Percentiles rank a stretch among this genome's conserved stretches.
These are phyloP conservation scores for Rostrohypoxylon terebratum DNA, from an alignment of 495 filamentous ascomycete genomes.

Conservation along the genomic window DNA sequence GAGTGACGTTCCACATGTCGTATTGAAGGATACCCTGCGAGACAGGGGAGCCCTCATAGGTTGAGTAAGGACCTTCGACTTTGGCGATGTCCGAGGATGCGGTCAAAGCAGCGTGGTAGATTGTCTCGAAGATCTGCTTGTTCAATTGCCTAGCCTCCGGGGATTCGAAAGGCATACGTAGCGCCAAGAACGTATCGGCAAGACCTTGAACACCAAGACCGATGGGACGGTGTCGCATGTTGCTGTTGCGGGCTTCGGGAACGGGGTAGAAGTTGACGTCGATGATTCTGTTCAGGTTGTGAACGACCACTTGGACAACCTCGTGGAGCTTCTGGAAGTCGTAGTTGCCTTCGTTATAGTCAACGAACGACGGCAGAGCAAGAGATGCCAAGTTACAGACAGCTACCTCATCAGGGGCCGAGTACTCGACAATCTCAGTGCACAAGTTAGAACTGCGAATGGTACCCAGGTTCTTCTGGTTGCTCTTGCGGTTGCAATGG, in stretches of 20 bases:
- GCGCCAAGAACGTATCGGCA: constrained; percentile 97
- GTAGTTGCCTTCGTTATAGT: constrained; percentile 81
- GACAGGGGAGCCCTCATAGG: constrained; percentile 92
- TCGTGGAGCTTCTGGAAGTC: constrained; percentile 97
- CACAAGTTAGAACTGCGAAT: constrained; percentile 98
- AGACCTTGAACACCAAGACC: constrained; percentile 97
- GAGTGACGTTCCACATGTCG: constrained; percentile 97
- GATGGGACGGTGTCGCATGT: constrained; percentile 94
- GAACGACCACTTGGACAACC: constrained; percentile 87
- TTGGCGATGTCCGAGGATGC: constrained; percentile 88
- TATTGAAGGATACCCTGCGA: constrained; percentile 97
- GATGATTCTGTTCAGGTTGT: constrained; percentile 97
- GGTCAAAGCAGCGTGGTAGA: constrained; percentile 95
- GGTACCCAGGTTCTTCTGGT: constrained; percentile 98
- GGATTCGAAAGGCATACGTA: constrained; percentile 97
- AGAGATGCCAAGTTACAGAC: constrained; percentile 98
- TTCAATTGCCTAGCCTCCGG: constrained; percentile 92
- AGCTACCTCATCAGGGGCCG: constrained; percentile 94
- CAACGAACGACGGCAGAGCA: constrained; percentile 88
- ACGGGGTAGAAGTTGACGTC: constrained; percentile 98
- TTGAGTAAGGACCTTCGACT: constrained; percentile 83
- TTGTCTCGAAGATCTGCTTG: constrained; percentile 99
- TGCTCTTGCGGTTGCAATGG: constrained; percentile 97
- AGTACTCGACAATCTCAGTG: constrained; percentile 98
- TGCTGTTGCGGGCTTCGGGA: constrained; percentile 89